Percentiles rank a stretch among this genome's conserved stretches.
Conservation (phyloP, 805 yeast species). For the Jamesozyma piceae region DNA sequence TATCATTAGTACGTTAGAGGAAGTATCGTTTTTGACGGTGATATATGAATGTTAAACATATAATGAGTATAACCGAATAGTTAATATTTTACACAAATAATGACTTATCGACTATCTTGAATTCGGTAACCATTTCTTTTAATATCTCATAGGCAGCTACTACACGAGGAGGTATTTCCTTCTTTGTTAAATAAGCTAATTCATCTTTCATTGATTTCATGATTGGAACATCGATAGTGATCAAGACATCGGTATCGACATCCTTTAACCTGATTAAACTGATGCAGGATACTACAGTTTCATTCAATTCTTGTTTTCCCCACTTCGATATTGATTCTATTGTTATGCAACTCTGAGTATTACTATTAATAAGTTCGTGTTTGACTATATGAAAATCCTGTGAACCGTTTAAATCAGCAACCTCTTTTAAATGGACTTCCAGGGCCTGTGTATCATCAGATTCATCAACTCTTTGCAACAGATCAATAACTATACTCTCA, state of each 20-base stretch:
- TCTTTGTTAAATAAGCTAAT: not conserved
- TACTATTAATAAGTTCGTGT: constrained; percentile 8
- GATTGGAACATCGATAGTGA: constrained; percentile 55
- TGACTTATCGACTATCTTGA: constrained; percentile 21
- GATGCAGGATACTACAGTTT: constrained; percentile 42
- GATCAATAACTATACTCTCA: constrained; percentile 54
- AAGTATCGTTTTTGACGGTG: too few species aligned
- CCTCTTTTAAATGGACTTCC: constrained; percentile 46
- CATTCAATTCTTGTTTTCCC: constrained; percentile 34
- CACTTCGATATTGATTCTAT: constrained; percentile 43
- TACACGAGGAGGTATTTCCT: constrained; percentile 9
- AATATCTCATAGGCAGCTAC: constrained; percentile 17
- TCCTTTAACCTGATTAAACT: constrained; percentile 46
- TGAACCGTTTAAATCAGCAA: constrained; percentile 37
- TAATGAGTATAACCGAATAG: too few species aligned
- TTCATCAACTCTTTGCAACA: constrained; percentile 44
- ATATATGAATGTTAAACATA: too few species aligned
- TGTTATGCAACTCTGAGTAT: constrained; percentile 28
- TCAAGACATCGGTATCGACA: constrained; percentile 49
- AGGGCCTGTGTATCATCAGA: constrained; percentile 36
- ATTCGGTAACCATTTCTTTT: constrained; percentile 15
- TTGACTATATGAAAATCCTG: constrained; percentile 26
- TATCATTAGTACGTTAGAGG: too few species aligned
- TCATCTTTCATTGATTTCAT: constrained; percentile 1
- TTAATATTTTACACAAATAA: constrained; percentile 21